phyloP scores from a whole-genome alignment of 1,139 yeast species.

The Petasospora rhodanensis region DNA sequence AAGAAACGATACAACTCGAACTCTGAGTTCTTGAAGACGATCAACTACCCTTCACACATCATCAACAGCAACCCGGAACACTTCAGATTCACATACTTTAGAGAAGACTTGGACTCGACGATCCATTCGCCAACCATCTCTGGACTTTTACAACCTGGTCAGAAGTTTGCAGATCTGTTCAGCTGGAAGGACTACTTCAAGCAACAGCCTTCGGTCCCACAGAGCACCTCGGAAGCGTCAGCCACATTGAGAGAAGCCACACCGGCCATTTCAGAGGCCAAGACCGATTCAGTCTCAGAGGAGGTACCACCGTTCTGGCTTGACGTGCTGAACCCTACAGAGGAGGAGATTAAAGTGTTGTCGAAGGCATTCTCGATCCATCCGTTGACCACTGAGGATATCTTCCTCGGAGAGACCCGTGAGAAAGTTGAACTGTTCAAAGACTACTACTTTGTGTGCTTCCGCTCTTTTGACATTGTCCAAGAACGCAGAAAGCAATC shows the following conservation, averaged over 20 bases:
- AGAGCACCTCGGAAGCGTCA: neutral
- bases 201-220: constrained; percentile 1
- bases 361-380: constrained; percentile 92
- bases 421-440: constrained; percentile 83
- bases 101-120: constrained; percentile 85
- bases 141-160: constrained; percentile 63
- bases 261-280: constrained; percentile 15
- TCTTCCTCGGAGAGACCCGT: constrained; percentile 87
- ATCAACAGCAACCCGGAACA: constrained; percentile 41
- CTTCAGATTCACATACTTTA: constrained; percentile 79
- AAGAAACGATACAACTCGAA: constrained; percentile 22
- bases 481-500: constrained; percentile 51
- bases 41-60: constrained; percentile 36
- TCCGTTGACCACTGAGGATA: constrained; percentile 94
- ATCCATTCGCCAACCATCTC: constrained; percentile 87
- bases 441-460: constrained; percentile 78
- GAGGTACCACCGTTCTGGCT: constrained; percentile 74
- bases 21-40: constrained; percentile 22
- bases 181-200: constrained; percentile 33
- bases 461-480: constrained; percentile 85
- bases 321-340: constrained; percentile 89
- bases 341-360: constrained; percentile 91
- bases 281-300: constrained; percentile 18
- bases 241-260: constrained; percentile 12
- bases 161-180: constrained; percentile 47